These are phyloP conservation scores for Puccinia hordei DNA, from an alignment of 1,284 basidiomycete species.

Conservation along the genomic window DNA sequence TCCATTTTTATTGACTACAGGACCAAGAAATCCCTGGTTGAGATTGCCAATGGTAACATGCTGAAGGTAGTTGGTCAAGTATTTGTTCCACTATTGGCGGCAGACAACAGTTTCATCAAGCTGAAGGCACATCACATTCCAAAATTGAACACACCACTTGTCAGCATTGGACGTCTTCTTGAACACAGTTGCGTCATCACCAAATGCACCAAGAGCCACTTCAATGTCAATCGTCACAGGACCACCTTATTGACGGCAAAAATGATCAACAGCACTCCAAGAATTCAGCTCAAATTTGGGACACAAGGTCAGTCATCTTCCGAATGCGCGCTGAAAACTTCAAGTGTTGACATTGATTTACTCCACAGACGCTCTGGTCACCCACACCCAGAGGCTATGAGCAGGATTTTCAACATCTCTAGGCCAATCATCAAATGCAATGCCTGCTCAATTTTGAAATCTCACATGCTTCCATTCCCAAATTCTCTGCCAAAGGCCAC, in stretches of 20 bases:
- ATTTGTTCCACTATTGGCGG: neutral
- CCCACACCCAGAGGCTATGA: neutral
- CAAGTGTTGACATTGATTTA: neutral
- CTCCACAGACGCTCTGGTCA: neutral
- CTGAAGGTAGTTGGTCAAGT: neutral
- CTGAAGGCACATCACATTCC: slow-evolving; percentile 3
- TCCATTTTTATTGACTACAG: neutral
- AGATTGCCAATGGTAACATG: neutral
- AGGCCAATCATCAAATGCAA: neutral
- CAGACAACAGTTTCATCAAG: neutral
- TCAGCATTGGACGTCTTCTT: neutral
- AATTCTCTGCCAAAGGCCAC: neutral
- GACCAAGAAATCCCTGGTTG: neutral
- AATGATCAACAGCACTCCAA: neutral
- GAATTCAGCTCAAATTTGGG: neutral
- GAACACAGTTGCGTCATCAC: neutral
- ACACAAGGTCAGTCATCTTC: neutral
- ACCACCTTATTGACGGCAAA: neutral
- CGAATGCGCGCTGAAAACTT: neutral
- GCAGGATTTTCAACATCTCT: neutral
- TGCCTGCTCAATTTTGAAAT: slow-evolving; percentile 6
- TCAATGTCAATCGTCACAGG: neutral
- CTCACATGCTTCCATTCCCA: neutral
- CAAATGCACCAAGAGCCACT: neutral
- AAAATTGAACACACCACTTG: neutral